Conservation (phyloP, 805 yeast species). For the Kurtzmaniella fragi region DNA sequence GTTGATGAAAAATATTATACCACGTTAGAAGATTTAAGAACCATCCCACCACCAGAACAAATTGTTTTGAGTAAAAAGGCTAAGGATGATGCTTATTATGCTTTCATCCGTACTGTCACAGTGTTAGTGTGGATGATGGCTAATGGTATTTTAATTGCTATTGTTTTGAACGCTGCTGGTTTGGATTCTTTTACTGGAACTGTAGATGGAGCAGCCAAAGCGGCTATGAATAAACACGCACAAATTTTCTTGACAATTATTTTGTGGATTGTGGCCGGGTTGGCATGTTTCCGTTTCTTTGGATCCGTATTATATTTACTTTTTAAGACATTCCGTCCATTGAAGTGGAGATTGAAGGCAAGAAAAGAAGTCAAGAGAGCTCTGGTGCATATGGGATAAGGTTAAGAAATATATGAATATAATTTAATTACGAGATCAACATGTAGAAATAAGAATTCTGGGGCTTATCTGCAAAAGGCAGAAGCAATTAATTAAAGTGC, state of each 20-base stretch:
- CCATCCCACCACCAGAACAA: constrained; percentile 28
- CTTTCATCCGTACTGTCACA: constrained; percentile 82
- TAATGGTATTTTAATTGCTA: constrained; percentile 74
- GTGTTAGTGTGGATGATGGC: constrained; percentile 87
- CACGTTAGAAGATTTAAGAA: constrained; percentile 55
- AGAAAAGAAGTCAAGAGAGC: constrained; percentile 8
- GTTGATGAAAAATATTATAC: constrained; percentile 70
- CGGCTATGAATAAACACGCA: constrained; percentile 40
- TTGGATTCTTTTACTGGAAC: constrained; percentile 39
- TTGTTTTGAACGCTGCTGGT: constrained; percentile 85
- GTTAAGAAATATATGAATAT: neutral
- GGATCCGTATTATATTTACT: constrained; percentile 65
- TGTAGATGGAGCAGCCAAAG: constrained; percentile 20
- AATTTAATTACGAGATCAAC: neutral
- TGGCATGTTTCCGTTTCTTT: constrained; percentile 77
- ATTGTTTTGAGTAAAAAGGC: constrained; percentile 13
- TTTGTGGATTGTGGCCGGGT: constrained; percentile 87
- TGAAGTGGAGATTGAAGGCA: constrained; percentile 33
- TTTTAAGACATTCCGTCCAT: constrained; percentile 31
- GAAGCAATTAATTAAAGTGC: too few species aligned
- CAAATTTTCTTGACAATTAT: constrained; percentile 75
- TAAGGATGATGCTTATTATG: constrained; percentile 74
- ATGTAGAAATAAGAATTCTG: too few species aligned
- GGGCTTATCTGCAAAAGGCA: too few species aligned
- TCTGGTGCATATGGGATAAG: neutral